These are phyloP conservation scores for Amylocarpus encephaloides DNA, from an alignment of 2,329 filamentous ascomycete genomes.

Conservation along the genomic window DNA sequence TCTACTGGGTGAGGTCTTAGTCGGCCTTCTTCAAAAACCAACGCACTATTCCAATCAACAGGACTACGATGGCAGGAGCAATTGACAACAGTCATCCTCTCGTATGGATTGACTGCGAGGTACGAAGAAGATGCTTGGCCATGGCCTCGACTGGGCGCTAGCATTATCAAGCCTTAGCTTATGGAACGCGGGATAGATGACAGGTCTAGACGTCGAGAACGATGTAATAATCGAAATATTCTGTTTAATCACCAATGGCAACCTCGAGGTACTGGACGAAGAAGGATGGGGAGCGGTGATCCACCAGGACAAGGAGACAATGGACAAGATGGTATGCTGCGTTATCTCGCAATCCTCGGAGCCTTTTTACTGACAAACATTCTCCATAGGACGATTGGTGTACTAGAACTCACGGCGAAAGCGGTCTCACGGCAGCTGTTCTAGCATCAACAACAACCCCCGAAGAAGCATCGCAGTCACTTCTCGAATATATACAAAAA, in stretches of 20 bases:
- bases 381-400: constrained; percentile 73
- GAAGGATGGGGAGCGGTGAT: constrained; percentile 75
- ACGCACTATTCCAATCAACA: neutral
- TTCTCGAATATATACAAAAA: constrained; percentile 72
- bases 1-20: no score
- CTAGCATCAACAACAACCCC: constrained; percentile 67
- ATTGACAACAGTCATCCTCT: constrained; percentile 18
- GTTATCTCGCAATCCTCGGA: constrained; percentile 4
- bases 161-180: constrained; percentile 1
- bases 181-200: constrained; percentile 66
- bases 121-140: constrained; percentile 8
- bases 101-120: constrained; percentile 33
- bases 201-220: constrained; percentile 67
- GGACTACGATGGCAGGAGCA: neutral
- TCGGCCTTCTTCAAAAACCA: neutral
- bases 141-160: neutral
- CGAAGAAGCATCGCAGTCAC: constrained; percentile 56
- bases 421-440: constrained; percentile 75
- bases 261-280: constrained; percentile 69
- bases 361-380: neutral
- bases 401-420: constrained; percentile 67
- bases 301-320: constrained; percentile 61
- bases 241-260: constrained; percentile 80
- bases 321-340: constrained; percentile 59
- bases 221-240: constrained; percentile 89